Evolutionary conservation across 352 stramenopile genomes (phyloP), one percentile per base, ranked within the genome.

Genomic region (Elongisporangium undulatum): DNA sequence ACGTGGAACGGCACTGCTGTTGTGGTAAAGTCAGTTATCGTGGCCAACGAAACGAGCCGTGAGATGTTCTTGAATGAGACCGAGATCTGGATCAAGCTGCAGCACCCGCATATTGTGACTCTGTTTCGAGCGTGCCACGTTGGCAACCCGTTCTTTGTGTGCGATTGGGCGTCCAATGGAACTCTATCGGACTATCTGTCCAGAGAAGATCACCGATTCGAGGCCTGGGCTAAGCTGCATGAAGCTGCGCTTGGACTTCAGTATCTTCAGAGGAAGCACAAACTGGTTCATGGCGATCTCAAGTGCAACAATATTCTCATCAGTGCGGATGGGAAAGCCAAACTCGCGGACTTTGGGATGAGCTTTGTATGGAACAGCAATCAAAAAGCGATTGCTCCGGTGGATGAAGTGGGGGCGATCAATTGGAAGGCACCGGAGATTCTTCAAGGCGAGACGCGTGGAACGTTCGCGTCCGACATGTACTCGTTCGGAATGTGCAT

Each of bases 1-100:
- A 72, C 57, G 57, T 71, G 61, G 66, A 51, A 64, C 9, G 63
- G 69, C 17, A 51, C 69, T 16, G 53, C 49, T 3, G 58, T 77
- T 15, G 69, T 77, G 17, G 53, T 77, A 21, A 77, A 77, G 58
- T 50, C 34, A 15, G 63, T 77, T 56, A 48, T 70, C 12, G 53
- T 66, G 34, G 67, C 70, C 29, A 59, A 34, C 29, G 59, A 61
- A n/a, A 20, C 51, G 50, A 62, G 51, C 15, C 66, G 60, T 16
- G 45, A 38, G 15, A 23, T 58, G 17, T 66, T 68, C 26, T 62
- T 68, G 55, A 57, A 64, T 4, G 62, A 76, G 51, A 61, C 62
- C 5, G 23, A 63, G 15, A 67, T 73, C 12, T 76, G 68, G 65
- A 26, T 38, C 17, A 51, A 56, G 2, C 38, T 76, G 7, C 62